These are phyloP conservation scores for Ustilago trichophora DNA, from an alignment of 1,284 basidiomycete genomes.

Conservation along the genomic window DNA sequence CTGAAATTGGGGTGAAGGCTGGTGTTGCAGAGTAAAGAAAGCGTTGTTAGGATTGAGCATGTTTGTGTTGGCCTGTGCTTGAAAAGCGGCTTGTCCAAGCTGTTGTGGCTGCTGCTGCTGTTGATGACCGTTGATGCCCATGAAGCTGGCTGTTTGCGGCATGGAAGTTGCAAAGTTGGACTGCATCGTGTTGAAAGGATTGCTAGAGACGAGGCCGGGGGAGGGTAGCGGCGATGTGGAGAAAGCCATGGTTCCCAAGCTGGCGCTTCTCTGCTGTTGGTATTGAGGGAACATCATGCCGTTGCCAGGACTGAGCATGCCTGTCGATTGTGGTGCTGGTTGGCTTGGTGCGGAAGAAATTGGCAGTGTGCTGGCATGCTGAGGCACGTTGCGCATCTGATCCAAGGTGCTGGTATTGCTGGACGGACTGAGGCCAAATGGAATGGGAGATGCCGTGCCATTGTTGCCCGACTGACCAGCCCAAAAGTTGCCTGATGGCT, in stretches of 20 bases:
- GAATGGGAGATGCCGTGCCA: conserved; percentile 4
- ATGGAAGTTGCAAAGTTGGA: conserved; percentile 3
- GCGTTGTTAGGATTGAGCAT: conserved; percentile 5
- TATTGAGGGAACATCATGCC: conserved; percentile 30
- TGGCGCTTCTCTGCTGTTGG: conserved; percentile 35
- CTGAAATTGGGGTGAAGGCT: conserved; percentile 8
- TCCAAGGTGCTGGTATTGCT: conserved; percentile 2
- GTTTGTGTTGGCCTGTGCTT: conserved; percentile 4
- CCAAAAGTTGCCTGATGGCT: conserved; percentile 40
- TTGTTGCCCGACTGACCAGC: neutral
- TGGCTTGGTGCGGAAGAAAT: conserved; percentile 2
- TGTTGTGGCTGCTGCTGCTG: conserved; percentile 30
- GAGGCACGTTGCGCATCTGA: conserved; percentile 15
- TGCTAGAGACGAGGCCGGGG: conserved; percentile 9
- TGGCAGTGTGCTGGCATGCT: conserved; percentile 26
- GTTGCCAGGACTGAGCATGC: conserved; percentile 22
- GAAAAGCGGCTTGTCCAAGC: conserved; percentile 31
- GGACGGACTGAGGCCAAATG: conserved; percentile 23
- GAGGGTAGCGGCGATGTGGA: conserved; percentile 32
- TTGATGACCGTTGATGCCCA: neutral
- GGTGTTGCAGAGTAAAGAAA: conserved; percentile 16
- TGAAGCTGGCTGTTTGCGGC: conserved; percentile 11
- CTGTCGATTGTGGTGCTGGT: conserved; percentile 8
- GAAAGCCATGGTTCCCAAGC: conserved; percentile 43
- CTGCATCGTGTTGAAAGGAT: conserved; percentile 33